Conservation (phyloP, 2,329 filamentous ascomycete species). For the Aureobasidium sp. region DNA sequence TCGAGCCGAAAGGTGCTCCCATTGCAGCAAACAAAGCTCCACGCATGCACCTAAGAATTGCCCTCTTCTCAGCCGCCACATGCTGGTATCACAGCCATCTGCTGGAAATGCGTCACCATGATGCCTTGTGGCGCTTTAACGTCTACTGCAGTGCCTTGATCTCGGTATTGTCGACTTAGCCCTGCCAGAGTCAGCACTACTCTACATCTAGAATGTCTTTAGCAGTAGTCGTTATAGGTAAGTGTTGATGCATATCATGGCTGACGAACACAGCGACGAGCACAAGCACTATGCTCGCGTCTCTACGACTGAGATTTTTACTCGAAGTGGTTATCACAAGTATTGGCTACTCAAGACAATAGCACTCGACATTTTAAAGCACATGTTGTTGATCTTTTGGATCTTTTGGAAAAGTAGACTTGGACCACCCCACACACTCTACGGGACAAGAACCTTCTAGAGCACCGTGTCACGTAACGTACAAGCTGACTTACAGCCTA, state of each 20-base stretch:
- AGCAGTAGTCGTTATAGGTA: not conserved
- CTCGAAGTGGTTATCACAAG: no score
- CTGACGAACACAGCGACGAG: not conserved
- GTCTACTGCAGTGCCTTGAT: conserved; percentile 8
- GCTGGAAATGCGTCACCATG: conserved; percentile 8
- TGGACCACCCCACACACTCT: not conserved
- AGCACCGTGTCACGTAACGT: not conserved
- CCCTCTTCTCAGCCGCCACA: not conserved
- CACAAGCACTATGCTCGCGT: no score
- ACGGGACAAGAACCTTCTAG: not conserved
- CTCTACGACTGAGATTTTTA: no score
- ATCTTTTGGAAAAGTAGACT: not conserved
- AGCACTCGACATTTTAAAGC: no score
- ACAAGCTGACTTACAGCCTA: not conserved
- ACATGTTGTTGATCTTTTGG: no score
- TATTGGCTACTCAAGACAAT: no score
- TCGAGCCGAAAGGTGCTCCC: conserved; percentile 2
- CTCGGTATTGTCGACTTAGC: no score
- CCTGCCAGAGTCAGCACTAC: conserved; percentile 10
- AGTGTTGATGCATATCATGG: not conserved
- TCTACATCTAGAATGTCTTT: not conserved
- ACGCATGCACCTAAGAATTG: not conserved
- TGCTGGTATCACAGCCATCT: conserved; percentile 1
- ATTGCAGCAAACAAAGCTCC: conserved; percentile 12
- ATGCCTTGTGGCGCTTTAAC: conserved; percentile 7